Conservation (phyloP, 2,329 filamentous ascomycete species). For the Endocalyx cinctus region DNA sequence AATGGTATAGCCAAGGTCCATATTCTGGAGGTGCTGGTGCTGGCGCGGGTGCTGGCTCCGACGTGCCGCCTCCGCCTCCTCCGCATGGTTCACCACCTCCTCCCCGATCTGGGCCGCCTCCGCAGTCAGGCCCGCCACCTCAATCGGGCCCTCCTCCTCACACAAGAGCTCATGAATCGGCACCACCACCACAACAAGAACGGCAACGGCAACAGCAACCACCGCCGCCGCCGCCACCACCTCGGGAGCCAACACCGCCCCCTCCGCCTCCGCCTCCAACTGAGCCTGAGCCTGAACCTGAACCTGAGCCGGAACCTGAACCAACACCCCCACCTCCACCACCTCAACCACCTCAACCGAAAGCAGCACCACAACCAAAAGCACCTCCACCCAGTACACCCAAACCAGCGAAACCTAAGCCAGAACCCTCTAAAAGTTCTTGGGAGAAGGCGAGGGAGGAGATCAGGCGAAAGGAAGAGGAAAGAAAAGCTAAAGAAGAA, state of each 20-base stretch:
- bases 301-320: too few species aligned
- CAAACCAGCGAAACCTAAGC: constrained; percentile 19
- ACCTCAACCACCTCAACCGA: too few species aligned
- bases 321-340: too few species aligned
- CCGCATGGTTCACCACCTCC: too few species aligned
- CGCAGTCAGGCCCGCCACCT: constrained; percentile 18
- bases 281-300: too few species aligned
- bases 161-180: constrained; percentile 30
- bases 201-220: constrained; percentile 23
- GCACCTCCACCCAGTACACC: too few species aligned
- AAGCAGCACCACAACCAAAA: too few species aligned
- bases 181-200: constrained; percentile 22
- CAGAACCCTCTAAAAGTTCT: constrained; percentile 37
- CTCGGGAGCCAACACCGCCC: constrained; percentile 30
- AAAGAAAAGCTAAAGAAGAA: constrained; percentile 56
- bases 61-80: too few species aligned
- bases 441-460: constrained; percentile 70
- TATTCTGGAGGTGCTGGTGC: constrained; percentile 15
- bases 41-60: too few species aligned
- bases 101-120: constrained; percentile 13
- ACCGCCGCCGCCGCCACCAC: constrained; percentile 15
- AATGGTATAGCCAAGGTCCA: too few species aligned
- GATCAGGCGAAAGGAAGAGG: constrained; percentile 58
- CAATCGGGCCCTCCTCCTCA: constrained; percentile 28
- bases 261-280: too few species aligned